These are phyloP conservation scores for Neofusicoccum parvum DNA, from an alignment of 2,329 filamentous ascomycete species.

Conservation along the genomic window DNA sequence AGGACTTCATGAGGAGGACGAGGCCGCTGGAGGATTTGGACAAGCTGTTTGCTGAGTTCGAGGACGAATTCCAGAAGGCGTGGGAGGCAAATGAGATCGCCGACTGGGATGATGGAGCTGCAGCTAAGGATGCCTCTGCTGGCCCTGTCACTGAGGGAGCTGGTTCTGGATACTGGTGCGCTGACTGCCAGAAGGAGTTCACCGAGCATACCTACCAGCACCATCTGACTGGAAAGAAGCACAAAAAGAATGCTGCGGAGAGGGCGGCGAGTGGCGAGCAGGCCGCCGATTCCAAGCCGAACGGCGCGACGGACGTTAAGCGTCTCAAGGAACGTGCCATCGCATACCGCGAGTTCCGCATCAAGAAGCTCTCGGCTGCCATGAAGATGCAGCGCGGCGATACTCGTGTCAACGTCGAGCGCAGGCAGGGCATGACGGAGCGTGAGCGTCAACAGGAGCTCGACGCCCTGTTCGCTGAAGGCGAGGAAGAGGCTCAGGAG, in stretches of 20 bases:
- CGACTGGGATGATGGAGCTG: conserved; percentile 64
- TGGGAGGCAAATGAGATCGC: conserved; percentile 81
- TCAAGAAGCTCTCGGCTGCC: conserved; percentile 75
- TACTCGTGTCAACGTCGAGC: conserved; percentile 91
- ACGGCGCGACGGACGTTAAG: conserved; percentile 17
- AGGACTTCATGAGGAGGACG: conserved; percentile 82
- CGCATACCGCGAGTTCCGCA: conserved; percentile 82
- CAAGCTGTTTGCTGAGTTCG: conserved; percentile 73
- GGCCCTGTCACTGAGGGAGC: conserved; percentile 48
- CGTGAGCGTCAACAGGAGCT: conserved; percentile 92
- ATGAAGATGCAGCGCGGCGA: conserved; percentile 88
- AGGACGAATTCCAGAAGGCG: conserved; percentile 78
- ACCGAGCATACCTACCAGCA: conserved; percentile 93
- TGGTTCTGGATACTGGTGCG: conserved; percentile 79
- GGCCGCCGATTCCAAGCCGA: conserved; percentile 25
- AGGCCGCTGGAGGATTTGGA: conserved; percentile 84
- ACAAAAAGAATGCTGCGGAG: conserved; percentile 78
- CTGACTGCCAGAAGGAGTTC: conserved; percentile 91
- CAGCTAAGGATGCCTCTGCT: conserved; percentile 39
- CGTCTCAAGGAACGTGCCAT: conserved; percentile 82
- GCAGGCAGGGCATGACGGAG: conserved; percentile 96
- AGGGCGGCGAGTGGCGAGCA: conserved; percentile 38
- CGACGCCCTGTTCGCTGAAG: conserved; percentile 76
- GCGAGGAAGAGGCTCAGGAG: conserved; percentile 49
- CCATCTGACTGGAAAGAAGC: conserved; percentile 89